Conservation (phyloP, 768 basidiomycete genomes). For the Stropharia rugosoannulata region DNA sequence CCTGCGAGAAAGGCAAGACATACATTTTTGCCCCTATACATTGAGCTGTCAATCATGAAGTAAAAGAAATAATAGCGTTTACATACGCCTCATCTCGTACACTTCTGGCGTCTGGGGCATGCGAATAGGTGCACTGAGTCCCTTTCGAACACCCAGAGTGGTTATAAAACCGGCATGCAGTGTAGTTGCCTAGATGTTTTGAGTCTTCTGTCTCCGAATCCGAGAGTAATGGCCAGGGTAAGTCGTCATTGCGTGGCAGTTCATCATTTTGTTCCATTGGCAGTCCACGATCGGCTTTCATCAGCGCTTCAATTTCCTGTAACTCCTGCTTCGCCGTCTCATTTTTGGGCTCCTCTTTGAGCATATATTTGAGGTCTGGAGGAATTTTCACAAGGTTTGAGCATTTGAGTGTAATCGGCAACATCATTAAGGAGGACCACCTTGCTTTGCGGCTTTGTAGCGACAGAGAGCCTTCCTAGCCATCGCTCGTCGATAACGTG, state of each 20-base stretch:
- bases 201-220: constrained; percentile 56
- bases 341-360: constrained; percentile 21
- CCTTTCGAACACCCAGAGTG: constrained; percentile 43
- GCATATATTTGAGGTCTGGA: constrained; percentile 26
- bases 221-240: constrained; percentile 26
- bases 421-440: constrained; percentile 10
- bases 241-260: constrained; percentile 25
- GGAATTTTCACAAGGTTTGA: background rate
- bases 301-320: constrained; percentile 5
- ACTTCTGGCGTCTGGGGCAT: constrained; percentile 51
- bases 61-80: background rate
- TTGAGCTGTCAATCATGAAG: background rate
- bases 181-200: constrained; percentile 42
- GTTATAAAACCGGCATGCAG: constrained; percentile 55
- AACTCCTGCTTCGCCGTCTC: constrained; percentile 19
- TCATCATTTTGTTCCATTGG: constrained; percentile 9
- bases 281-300: constrained; percentile 9
- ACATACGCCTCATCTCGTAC: constrained; percentile 49
- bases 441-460: constrained; percentile 26
- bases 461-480: constrained; percentile 28
- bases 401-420: background rate
- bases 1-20: constrained; percentile 41
- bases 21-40: constrained; percentile 45
- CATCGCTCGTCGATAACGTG: constrained; percentile 38
- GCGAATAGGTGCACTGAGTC: constrained; percentile 40